Conservation (phyloP, 306 rosid species). For the Medicago truncatula region DNA sequence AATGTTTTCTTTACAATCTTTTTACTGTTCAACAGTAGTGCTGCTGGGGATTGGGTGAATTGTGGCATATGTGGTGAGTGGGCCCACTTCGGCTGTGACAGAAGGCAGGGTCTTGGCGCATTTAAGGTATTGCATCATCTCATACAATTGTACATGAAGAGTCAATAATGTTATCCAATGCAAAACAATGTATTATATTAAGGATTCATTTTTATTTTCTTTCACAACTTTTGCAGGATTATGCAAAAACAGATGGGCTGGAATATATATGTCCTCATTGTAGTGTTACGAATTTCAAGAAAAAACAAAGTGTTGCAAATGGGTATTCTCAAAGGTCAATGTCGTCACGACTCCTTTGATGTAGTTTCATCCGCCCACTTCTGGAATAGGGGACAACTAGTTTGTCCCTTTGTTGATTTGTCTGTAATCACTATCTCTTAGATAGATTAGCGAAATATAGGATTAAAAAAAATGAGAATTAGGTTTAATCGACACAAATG, state of each 20-base stretch:
- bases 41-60: slow-evolving; percentile 99
- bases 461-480: slow-evolving; percentile 32
- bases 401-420: slow-evolving; percentile 36
- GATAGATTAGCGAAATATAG: slow-evolving; percentile 47
- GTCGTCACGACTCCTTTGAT: slow-evolving; percentile 68
- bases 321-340: slow-evolving; percentile 79
- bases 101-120: slow-evolving; percentile 99
- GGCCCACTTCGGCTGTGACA: slow-evolving; percentile 99
- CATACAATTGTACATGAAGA: slow-evolving; percentile 5
- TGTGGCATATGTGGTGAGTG: slow-evolving; percentile 99
- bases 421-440: slow-evolving; percentile 43
- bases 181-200: slow-evolving; percentile 1
- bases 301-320: slow-evolving; percentile 75
- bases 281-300: slow-evolving; percentile 91
- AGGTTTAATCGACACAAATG: slow-evolving; percentile 39
- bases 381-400: slow-evolving; percentile 34
- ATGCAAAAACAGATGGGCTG: slow-evolving; percentile 98
- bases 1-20: slow-evolving; percentile 31
- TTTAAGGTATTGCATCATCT: slow-evolving; percentile 71
- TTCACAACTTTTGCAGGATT: slow-evolving; percentile 73
- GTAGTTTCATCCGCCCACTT: slow-evolving; percentile 41
- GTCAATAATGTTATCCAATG: slow-evolving; percentile 3
- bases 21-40: slow-evolving; percentile 80
- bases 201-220: slow-evolving; percentile 21
- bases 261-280: slow-evolving; percentile 99